phyloP scores from a whole-genome alignment of 257 asterid species.

The Linderniella brevidens region DNA sequence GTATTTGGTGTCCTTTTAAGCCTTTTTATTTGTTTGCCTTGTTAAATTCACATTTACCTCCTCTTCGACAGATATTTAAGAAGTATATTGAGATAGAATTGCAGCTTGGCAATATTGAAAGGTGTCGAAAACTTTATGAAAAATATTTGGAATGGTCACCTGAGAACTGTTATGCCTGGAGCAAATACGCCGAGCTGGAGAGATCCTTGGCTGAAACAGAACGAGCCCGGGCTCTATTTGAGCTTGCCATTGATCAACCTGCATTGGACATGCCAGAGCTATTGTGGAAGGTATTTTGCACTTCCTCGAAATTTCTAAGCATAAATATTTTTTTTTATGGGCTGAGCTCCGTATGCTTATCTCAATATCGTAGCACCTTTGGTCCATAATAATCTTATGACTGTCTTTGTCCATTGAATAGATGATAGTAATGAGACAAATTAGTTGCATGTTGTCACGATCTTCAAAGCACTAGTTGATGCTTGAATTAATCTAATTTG shows the following conservation, averaged over 20 bases:
- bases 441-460: too few relatives aligned
- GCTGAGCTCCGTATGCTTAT: not conserved
- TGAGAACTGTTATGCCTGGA: conserved; percentile 95
- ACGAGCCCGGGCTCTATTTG: conserved; percentile 83
- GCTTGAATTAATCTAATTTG: too few relatives aligned
- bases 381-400: too few relatives aligned
- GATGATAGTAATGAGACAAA: too few relatives aligned
- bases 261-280: conserved; percentile 94
- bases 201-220: conserved; percentile 72
- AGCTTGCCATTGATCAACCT: conserved; percentile 94
- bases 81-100: conserved; percentile 94
- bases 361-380: too few relatives aligned
- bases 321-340: too few relatives aligned
- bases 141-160: conserved; percentile 85
- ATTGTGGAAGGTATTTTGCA: conserved; percentile 64
- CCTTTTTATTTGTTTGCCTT: too few relatives aligned
- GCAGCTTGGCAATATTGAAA: conserved; percentile 74
- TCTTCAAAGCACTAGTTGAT: too few relatives aligned
- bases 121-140: conserved; percentile 73
- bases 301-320: too few relatives aligned
- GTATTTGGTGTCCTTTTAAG: too few relatives aligned
- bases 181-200: conserved; percentile 81
- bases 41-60: too few relatives aligned
- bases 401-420: too few relatives aligned
- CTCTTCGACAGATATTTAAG: conserved; percentile 59